Evolutionary conservation across 1,284 basidiomycete species (phyloP).

Genomic region (Cutaneotrichosporon mucoides): DNA sequence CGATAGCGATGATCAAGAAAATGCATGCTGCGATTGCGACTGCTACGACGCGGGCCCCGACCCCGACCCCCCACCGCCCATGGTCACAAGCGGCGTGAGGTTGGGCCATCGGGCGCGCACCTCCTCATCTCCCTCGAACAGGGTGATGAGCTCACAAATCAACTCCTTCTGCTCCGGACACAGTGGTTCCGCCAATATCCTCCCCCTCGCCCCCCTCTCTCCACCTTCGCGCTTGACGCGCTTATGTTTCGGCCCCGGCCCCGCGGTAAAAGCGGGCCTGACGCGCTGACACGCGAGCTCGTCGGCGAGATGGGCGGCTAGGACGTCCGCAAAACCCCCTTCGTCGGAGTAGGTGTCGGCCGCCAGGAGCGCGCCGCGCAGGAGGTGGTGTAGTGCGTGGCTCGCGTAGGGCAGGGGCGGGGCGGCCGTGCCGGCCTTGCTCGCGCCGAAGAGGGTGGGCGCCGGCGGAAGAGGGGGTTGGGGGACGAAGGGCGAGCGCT

Average conservation of each 20-base stretch:
- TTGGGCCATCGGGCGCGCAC: slow-evolving; percentile 12
- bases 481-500: slow-evolving; percentile 13
- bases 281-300: slow-evolving; percentile 26
- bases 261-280: not conserved
- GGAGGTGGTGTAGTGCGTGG: slow-evolving; percentile 9
- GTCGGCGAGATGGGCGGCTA: slow-evolving; percentile 20
- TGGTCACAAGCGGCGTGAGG: not conserved
- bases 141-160: slow-evolving; percentile 14
- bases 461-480: not conserved
- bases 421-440: not conserved
- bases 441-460: not conserved
- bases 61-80: not conserved
- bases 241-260: not conserved
- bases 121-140: slow-evolving; percentile 25
- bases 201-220: too few relatives aligned
- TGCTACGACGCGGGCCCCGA: not conserved
- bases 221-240: not conserved
- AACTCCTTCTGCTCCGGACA: slow-evolving; percentile 13
- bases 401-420: slow-evolving; percentile 15
- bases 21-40: not conserved
- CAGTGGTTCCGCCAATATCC: not conserved
- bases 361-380: slow-evolving; percentile 10
- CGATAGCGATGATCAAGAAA: too few relatives aligned
- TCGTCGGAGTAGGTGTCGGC: slow-evolving; percentile 2
- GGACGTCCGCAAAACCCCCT: slow-evolving; percentile 6